Base-by-base conservation (phyloP, 306 rosid genomes). In the Cercis canadensis region DNA sequence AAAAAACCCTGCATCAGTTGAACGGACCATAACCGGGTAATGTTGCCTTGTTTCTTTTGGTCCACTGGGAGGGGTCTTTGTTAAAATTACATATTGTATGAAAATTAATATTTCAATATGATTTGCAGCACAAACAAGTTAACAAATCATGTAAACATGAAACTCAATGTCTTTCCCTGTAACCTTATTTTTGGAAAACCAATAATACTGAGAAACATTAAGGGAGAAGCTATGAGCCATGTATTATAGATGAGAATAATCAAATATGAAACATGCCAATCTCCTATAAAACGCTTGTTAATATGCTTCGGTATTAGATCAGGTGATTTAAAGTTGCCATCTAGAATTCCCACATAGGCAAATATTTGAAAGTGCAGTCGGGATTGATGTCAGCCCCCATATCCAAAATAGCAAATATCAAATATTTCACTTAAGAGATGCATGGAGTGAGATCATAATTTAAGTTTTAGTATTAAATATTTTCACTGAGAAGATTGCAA, bases 11-110 rank as follows among this genome's bases (percentile, higher is more conserved):
- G 52, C 36, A 53, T 60, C 70, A 51, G 36, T 64, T 57, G 51
- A 58, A 81, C n/a, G n/a, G n/a, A n/a, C n/a, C n/a, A n/a, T 9
- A 7, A 15, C 54, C 46, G 50, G 52, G 65, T 46, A 57, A 21
- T 11, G 8, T 62, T 31, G 43, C 49, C 34, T 12, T 31, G 1
- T 16, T 31, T 71, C 39, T 9, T 55, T 62, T 54, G 50, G 4
- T 34, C n/a, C n/a, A n/a, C n/a, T n/a, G n/a, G n/a, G n/a, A n/a
- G n/a, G n/a, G n/a, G n/a, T n/a, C n/a, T n/a, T 34, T 34, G 39
- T 4, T 4, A 34, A 34, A 34, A 4, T 34, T 3, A 34, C 39
- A 34, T 34, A 34, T 4, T 34, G 39, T 34, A 54, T 6, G 31
- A 36, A 60, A 72, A 51, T 47, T 73, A 45, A 67, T 24, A 29